Conservation (phyloP, 2,329 filamentous ascomycete genomes). For the Arthrobotrys sphaeroides region DNA sequence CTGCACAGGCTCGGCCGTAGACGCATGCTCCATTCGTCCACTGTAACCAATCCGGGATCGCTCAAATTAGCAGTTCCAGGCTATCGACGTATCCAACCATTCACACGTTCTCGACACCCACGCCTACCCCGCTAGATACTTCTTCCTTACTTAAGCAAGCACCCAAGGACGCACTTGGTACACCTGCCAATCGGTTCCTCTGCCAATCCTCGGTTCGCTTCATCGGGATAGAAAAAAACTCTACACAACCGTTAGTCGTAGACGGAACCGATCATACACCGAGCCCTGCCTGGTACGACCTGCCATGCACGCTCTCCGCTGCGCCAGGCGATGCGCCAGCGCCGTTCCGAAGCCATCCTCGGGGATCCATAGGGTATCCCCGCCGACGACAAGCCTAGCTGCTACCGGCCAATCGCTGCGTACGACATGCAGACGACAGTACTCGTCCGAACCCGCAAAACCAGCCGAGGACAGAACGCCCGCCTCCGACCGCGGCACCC, state of each 20-base stretch:
- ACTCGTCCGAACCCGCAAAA: slow-evolving; percentile 16
- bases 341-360: slow-evolving; percentile 12
- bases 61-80: slow-evolving; percentile 40
- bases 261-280: slow-evolving; percentile 7
- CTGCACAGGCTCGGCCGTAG: slow-evolving; percentile 12
- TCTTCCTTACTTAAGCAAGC: background rate
- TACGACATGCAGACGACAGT: background rate
- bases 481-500: background rate
- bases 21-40: slow-evolving; percentile 9
- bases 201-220: background rate
- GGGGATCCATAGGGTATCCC: background rate
- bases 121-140: slow-evolving; percentile 3
- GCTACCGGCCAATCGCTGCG: background rate
- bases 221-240: background rate
- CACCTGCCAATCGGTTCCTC: background rate
- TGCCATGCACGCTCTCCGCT: slow-evolving; percentile 17
- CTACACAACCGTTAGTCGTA: background rate
- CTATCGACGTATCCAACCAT: slow-evolving; percentile 17
- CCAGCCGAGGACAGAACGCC: background rate
- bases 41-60: slow-evolving; percentile 19
- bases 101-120: background rate
- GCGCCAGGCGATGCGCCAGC: slow-evolving; percentile 13
- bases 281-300: background rate
- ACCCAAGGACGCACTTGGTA: background rate
- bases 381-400: background rate